Base-by-base conservation (phyloP, 495 filamentous ascomycete genomes). In the Durotheca rogersii region DNA sequence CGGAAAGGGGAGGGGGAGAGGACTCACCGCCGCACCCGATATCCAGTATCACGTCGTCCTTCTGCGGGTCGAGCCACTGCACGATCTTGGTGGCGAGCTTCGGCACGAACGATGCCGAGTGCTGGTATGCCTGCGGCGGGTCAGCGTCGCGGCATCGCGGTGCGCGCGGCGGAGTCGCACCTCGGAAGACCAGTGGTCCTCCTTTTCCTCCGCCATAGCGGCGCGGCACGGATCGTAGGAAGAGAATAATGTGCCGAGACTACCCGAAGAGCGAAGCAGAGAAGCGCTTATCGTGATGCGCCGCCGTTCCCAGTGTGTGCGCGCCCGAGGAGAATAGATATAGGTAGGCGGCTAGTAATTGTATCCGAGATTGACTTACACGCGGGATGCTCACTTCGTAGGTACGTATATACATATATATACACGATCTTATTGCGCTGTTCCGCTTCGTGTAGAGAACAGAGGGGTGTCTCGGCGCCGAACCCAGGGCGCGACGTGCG, bases 71-170 rank as follows among this genome's bases (percentile, higher is more conserved):
- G 3, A 91, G 79, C 73, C 81, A 84, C 44, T 73, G 60, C 19
- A 87, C 41, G n/a, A 90, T 74, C 49, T 78, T 84, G 4, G 72
- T 73, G 7, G 87, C 80, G 6, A 89, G 75, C 53, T 82, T 74
- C 9, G 87, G 82, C 12, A 89, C 85, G 61, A 90, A 91, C n/a
- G 81, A 74, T 2, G 85, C 87, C 17, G 83, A 77, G 44, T 76
- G 66, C 35, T 77, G 74, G 64, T 88, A 89, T 36, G 74, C 74
- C 81, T 85, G 43, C n/a, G n/a, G n/a, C n/a, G n/a, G n/a, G n/a
- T n/a, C n/a, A n/a, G n/a, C n/a, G n/a, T n/a, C n/a, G n/a, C n/a
- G n/a, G n/a, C n/a, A n/a, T n/a, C n/a, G n/a, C n/a, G n/a, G n/a
- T n/a, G n/a, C n/a, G n/a, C n/a, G n/a, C n/a, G n/a, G n/a, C n/a